Conservation (phyloP, 371 early-diverging fungal genomes). For the Fennellomyces sp. region DNA sequence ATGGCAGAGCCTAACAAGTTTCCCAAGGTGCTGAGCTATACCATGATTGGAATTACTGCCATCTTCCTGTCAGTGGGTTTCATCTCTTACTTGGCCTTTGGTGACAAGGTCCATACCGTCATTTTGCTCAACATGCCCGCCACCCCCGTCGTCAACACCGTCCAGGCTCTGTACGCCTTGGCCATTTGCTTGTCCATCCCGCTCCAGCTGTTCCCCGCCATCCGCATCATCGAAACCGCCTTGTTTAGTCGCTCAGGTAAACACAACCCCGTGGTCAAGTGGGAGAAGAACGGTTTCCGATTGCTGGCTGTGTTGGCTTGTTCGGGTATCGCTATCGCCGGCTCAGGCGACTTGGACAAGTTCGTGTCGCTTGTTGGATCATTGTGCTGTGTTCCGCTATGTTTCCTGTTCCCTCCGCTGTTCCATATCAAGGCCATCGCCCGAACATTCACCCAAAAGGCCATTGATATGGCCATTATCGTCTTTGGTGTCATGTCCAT, state of each 20-base stretch:
- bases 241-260: conserved; percentile 70
- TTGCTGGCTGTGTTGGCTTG: conserved; percentile 58
- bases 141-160: conserved; percentile 55
- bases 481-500: conserved; percentile 76
- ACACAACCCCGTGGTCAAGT: conserved; percentile 70
- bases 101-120: conserved; percentile 76
- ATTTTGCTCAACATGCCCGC: conserved; percentile 80
- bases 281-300: conserved; percentile 86
- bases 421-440: conserved; percentile 78
- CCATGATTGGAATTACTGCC: conserved; percentile 71
- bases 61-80: conserved; percentile 78
- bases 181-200: conserved; percentile 89
- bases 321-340: conserved; percentile 73
- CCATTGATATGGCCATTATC: conserved; percentile 60
- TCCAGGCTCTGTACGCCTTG: conserved; percentile 80
- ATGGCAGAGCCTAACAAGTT: conserved; percentile 86
- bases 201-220: conserved; percentile 84
- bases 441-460: conserved; percentile 30
- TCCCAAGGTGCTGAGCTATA: conserved; percentile 66
- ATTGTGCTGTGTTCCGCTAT: conserved; percentile 63
- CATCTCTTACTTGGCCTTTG: conserved; percentile 81
- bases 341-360: conserved; percentile 77
- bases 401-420: conserved; percentile 83
- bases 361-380: conserved; percentile 85
- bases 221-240: conserved; percentile 81